Percentiles rank a stretch among this genome's conserved stretches.
These are phyloP conservation scores for Xylaria sp. DNA, from an alignment of 2,329 filamentous ascomycete species.

Conservation along the genomic window DNA sequence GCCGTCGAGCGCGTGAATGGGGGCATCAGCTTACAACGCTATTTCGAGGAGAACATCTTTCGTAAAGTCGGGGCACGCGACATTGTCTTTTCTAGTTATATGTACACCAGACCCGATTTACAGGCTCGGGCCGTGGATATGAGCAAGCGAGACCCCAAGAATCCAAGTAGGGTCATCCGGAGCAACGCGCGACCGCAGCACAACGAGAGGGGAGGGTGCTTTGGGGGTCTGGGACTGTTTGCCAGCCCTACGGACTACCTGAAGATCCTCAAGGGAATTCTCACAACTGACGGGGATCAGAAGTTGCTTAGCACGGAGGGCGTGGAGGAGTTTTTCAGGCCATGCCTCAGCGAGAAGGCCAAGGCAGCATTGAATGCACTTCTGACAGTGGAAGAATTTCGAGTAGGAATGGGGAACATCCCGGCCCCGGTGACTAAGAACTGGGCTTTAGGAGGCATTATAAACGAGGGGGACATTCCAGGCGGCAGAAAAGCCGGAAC, in stretches of 20 bases:
- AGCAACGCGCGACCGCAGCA: slow-evolving; percentile 36
- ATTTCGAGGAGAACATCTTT: slow-evolving; percentile 39
- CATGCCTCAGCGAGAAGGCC: slow-evolving; percentile 34
- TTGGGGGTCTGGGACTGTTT: slow-evolving; percentile 38
- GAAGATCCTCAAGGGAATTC: slow-evolving; percentile 35
- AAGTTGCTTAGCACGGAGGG: slow-evolving; percentile 25
- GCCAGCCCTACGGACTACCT: slow-evolving; percentile 36
- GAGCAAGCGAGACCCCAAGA: slow-evolving; percentile 39
- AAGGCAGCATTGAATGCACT: slow-evolving; percentile 32
- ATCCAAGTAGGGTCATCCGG: slow-evolving; percentile 23
- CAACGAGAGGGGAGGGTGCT: slow-evolving; percentile 37
- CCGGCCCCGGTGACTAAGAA: slow-evolving; percentile 29
- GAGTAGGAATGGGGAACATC: slow-evolving; percentile 37
- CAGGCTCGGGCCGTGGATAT: slow-evolving; percentile 34
- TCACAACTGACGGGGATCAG: slow-evolving; percentile 31
- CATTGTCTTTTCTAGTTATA: slow-evolving; percentile 35
- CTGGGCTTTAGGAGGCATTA: slow-evolving; percentile 37
- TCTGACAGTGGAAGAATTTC: slow-evolving; percentile 28
- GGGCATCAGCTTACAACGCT: slow-evolving; percentile 33
- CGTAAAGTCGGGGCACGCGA: slow-evolving; percentile 32
- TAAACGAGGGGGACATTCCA: slow-evolving; percentile 39
- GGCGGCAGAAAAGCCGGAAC: slow-evolving; percentile 37
- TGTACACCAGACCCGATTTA: slow-evolving; percentile 35
- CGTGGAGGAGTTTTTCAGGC: slow-evolving; percentile 38
- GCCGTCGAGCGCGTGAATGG: slow-evolving; percentile 37